phyloP scores from a whole-genome alignment of 148 eudicot species.

The Polygonum aviculare region DNA sequence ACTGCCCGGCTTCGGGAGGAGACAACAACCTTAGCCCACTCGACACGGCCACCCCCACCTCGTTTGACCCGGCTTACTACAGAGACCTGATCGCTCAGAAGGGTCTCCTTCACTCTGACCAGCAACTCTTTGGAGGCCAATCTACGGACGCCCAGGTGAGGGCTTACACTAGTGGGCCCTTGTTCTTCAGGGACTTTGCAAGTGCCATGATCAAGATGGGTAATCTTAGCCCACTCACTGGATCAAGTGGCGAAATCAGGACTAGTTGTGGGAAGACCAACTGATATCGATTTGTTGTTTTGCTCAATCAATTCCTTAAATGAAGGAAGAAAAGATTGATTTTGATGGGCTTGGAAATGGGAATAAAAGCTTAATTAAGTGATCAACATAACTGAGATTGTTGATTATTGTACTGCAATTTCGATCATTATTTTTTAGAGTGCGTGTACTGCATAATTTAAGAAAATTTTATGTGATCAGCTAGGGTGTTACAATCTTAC shows the following conservation, averaged over 20 bases:
- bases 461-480: not conserved
- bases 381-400: not conserved
- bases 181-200: conserved; percentile 40
- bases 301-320: not conserved
- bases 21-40: conserved; percentile 43
- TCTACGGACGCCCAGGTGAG: conserved; percentile 37
- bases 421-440: not conserved
- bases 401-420: not conserved
- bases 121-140: conserved; percentile 52
- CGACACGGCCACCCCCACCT: conserved; percentile 30
- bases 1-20: conserved; percentile 41
- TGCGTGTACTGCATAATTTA: not conserved
- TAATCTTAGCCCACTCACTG: conserved; percentile 47
- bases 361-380: not conserved
- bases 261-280: conserved; percentile 49
- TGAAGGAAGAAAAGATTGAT: not conserved
- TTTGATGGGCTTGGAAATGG: not conserved
- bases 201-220: conserved; percentile 56
- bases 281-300: not conserved
- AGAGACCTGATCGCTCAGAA: conserved; percentile 34
- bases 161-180: conserved; percentile 17
- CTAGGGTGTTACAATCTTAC: not conserved
- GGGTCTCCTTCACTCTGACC: conserved; percentile 75
- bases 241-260: conserved; percentile 47
- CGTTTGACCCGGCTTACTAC: conserved; percentile 49